Evolutionary conservation across 495 filamentous ascomycete species (phyloP).

Genomic region (Melanomma pulvis-pyrius): DNA sequence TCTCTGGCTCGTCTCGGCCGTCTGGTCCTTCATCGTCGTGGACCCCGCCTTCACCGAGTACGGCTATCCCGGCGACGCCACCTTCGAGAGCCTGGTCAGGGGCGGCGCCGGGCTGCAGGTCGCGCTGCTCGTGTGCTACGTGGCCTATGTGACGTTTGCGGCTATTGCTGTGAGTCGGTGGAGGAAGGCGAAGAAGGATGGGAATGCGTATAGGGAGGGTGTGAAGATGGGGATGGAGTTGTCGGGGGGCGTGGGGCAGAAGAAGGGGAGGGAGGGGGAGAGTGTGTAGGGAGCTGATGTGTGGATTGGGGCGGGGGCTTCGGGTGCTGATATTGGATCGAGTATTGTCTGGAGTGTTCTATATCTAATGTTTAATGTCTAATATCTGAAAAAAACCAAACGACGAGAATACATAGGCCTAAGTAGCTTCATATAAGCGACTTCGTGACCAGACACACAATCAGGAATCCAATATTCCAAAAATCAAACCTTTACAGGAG

Average conservation of each 20-base stretch:
- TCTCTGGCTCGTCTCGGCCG: background rate
- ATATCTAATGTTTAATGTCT: background rate
- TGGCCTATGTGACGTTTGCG: slow-evolving; percentile 1
- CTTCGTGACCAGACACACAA: too few species aligned
- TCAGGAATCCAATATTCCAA: too few species aligned
- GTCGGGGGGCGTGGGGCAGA: background rate
- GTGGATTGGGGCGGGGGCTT: background rate
- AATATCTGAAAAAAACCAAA: too few species aligned
- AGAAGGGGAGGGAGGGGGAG: background rate
- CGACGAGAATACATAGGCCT: too few species aligned
- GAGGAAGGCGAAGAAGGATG: slow-evolving; percentile 1
- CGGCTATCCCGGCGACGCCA: background rate
- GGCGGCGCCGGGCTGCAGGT: background rate
- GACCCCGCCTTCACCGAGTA: background rate
- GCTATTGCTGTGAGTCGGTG: slow-evolving; percentile 8
- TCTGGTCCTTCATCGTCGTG: background rate
- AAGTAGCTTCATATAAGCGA: too few species aligned
- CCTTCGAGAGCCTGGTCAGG: background rate
- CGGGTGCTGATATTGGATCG: too few species aligned
- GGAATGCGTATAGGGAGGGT: slow-evolving; percentile 1
- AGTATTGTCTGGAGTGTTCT: too few species aligned
- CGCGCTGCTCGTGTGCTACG: background rate
- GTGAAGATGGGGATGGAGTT: background rate
- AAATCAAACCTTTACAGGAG: too few species aligned
- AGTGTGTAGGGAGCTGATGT: background rate